These are phyloP conservation scores for Dovyalis caffra DNA, from an alignment of 345 rosid species.

Conservation along the genomic window DNA sequence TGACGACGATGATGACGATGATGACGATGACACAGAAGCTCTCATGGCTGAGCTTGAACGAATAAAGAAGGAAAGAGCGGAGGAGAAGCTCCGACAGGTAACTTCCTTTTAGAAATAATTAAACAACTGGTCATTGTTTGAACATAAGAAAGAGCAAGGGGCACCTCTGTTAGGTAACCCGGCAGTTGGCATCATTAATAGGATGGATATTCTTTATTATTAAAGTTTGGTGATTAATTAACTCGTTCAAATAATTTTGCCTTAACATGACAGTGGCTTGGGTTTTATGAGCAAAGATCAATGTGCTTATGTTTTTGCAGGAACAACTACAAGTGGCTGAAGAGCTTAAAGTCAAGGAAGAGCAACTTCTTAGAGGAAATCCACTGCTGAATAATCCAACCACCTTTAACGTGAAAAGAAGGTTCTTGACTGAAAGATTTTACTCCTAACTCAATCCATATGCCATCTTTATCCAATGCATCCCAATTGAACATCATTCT, in stretches of 20 bases:
- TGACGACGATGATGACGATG: slow-evolving; percentile 60
- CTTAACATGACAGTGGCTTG: background rate
- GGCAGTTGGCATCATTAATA: slow-evolving; percentile 3
- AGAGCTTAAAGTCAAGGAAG: slow-evolving; percentile 83
- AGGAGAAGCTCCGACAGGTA: slow-evolving; percentile 85
- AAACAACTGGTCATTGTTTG: background rate
- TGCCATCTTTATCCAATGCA: background rate
- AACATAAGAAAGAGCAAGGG: background rate
- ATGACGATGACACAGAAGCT: slow-evolving; percentile 86
- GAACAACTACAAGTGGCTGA: slow-evolving; percentile 71
- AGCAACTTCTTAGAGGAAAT: slow-evolving; percentile 89
- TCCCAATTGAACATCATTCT: background rate
- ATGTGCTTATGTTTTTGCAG: slow-evolving; percentile 32
- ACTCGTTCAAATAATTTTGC: background rate
- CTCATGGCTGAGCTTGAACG: slow-evolving; percentile 93
- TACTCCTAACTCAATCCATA: background rate
- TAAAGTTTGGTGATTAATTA: background rate
- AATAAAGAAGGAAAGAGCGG: slow-evolving; percentile 91
- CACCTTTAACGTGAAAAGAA: slow-evolving; percentile 76
- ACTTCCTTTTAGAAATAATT: background rate
- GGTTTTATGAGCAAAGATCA: background rate
- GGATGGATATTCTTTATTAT: background rate
- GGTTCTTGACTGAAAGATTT: slow-evolving; percentile 39
- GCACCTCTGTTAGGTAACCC: too few relatives aligned
- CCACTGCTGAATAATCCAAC: slow-evolving; percentile 79